Base-by-base conservation (phyloP, 2,329 filamentous ascomycete species). In the Hypoxylon sp. region DNA sequence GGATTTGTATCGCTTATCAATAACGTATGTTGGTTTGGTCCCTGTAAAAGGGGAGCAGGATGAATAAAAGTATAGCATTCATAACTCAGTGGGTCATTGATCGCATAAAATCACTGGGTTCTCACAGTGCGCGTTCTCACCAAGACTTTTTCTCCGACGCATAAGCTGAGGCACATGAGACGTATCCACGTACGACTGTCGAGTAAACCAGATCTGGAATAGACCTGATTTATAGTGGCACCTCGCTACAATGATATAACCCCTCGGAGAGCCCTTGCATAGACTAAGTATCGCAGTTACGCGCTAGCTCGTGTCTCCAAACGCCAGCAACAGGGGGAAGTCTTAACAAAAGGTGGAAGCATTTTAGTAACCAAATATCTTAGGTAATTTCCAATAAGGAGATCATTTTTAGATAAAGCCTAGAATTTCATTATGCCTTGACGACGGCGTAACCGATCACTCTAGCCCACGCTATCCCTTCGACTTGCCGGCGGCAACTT, bases 101-200 rank as follows among this genome's bases (percentile, higher is more conserved):
- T n/a, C n/a, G 41, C 34, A 46, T 56, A 41, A 56, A 47, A 6
- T 48, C 21, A 45, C 11, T 16, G 45, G 25, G 21, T 16, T n/a
- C 12, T 16, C 21, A 21, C 25, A 27, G 21, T 37, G 32, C 19
- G 19, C 19, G 27, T 29, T 5, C 16, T 47, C 27, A 47, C 53
- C 39, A 27, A 34, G 29, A 8, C 9, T 30, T 30, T 25, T 16
- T 41, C 32, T 6, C 45, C 32, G 45, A 50, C 41, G 45, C 23
- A 41, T 25, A 14, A 39, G 46, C n/a, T 47, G 54, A 58, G 54
- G 54, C 45, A 37, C 27, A 39, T 19, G 34, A 47, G 34, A 51
- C n/a, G 29, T 7, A 51, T 27, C 37, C 23, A 43, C 25, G 23
- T 29, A 21, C 23, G 37, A 12, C n/a, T 30, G 12, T n/a, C n/a